These are phyloP conservation scores for Malassezia sympodialis DNA, from an alignment of 1,284 basidiomycete species.

Conservation along the genomic window DNA sequence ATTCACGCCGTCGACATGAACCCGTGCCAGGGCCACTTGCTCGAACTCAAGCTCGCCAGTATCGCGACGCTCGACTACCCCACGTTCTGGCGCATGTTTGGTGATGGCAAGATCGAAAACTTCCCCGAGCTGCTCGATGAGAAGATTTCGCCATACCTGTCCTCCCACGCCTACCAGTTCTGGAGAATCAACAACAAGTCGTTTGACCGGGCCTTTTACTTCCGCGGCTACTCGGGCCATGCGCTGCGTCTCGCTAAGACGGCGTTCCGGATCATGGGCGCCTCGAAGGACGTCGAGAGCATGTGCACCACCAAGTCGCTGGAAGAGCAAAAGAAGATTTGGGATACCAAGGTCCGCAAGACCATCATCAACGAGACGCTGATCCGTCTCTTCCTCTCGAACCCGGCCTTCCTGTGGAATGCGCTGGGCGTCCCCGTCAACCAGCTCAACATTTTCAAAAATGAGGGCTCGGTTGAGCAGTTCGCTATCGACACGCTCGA, in stretches of 20 bases:
- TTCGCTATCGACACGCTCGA: slow-evolving; percentile 48
- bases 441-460: slow-evolving; percentile 61
- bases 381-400: slow-evolving; percentile 54
- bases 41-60: slow-evolving; percentile 65
- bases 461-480: slow-evolving; percentile 55
- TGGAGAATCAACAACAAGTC: slow-evolving; percentile 62
- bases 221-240: slow-evolving; percentile 59
- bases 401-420: slow-evolving; percentile 64
- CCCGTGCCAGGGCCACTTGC: slow-evolving; percentile 62
- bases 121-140: slow-evolving; percentile 61
- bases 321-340: slow-evolving; percentile 60
- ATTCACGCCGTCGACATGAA: slow-evolving; percentile 67
- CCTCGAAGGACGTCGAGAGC: slow-evolving; percentile 55
- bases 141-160: slow-evolving; percentile 62
- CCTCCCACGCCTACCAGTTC: slow-evolving; percentile 65
- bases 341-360: slow-evolving; percentile 57
- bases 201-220: slow-evolving; percentile 63
- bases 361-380: slow-evolving; percentile 62
- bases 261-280: slow-evolving; percentile 59
- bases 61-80: slow-evolving; percentile 59
- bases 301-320: slow-evolving; percentile 57
- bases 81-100: slow-evolving; percentile 66
- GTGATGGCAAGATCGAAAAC: slow-evolving; percentile 57
- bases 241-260: slow-evolving; percentile 59
- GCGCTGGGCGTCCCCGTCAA: slow-evolving; percentile 68